A percentile compares a stretch with the other conserved stretches of the same genome.
Conservation (phyloP, 2,329 filamentous ascomycete species). For the Colletotrichum neosansevieriae region DNA sequence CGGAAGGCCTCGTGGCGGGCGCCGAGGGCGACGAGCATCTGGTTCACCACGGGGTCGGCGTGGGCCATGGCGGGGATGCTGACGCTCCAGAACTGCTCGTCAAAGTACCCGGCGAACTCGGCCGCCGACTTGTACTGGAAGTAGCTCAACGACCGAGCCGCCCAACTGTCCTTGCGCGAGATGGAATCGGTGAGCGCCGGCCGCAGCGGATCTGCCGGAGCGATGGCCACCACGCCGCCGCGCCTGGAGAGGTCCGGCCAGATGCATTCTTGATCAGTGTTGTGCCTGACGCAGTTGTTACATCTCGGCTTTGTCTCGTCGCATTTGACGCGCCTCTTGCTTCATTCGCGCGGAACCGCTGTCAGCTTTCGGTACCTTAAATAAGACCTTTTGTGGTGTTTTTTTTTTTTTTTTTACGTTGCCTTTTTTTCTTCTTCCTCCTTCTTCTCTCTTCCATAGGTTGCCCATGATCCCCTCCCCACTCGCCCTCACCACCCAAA, state of each 20-base stretch:
- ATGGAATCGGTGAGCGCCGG: conserved; percentile 1
- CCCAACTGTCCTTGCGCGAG: background rate
- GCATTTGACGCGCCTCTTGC: conserved; percentile 11
- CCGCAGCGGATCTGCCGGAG: background rate
- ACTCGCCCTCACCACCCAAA: too few relatives aligned
- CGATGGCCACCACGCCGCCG: background rate
- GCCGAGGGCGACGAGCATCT: conserved; percentile 33
- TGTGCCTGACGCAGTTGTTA: conserved; percentile 5
- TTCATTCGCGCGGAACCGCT: background rate
- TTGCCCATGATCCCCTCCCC: background rate
- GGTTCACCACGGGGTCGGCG: conserved; percentile 23
- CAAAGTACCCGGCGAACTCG: conserved; percentile 23
- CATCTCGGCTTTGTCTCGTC: conserved; percentile 11
- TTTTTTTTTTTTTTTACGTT: too few relatives aligned
- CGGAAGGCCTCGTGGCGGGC: conserved; percentile 25
- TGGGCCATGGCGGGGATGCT: conserved; percentile 21
- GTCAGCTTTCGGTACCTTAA: background rate
- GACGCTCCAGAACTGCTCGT: conserved; percentile 26
- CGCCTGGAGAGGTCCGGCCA: conserved; percentile 7
- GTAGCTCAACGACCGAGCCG: conserved; percentile 10
- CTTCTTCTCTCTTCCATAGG: background rate
- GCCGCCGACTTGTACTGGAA: conserved; percentile 16
- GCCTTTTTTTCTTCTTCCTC: too few relatives aligned
- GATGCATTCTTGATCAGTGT: background rate
- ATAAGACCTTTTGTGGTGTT: too few relatives aligned